phyloP scores from a whole-genome alignment of 2,329 filamentous ascomycete species.

The Sarocladium strictum region DNA sequence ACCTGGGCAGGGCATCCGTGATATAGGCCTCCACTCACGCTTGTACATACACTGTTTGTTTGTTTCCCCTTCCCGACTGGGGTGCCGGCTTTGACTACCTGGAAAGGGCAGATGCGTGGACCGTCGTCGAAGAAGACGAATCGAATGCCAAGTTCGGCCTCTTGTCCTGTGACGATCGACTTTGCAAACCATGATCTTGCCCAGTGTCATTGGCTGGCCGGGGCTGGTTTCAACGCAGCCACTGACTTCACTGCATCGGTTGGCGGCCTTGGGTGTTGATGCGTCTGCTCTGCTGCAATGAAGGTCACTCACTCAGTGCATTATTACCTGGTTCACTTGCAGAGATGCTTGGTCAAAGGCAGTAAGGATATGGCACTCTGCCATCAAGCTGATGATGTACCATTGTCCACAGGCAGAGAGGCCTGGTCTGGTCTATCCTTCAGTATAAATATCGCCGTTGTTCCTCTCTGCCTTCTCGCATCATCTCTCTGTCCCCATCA shows the following conservation, averaged over 20 bases:
- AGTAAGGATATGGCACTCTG: too few relatives aligned
- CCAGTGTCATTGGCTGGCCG: not conserved
- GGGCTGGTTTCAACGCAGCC: conserved; percentile 4
- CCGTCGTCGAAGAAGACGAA: not conserved
- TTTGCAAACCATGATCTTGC: not conserved
- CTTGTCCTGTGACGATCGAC: conserved; percentile 3
- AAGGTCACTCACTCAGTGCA: too few relatives aligned
- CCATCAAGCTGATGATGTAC: too few relatives aligned
- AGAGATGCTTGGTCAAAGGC: not conserved
- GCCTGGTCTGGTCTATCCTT: not conserved
- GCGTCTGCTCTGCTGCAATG: too few relatives aligned
- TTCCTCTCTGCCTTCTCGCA: not conserved
- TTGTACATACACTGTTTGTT: not conserved
- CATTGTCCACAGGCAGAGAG: not conserved
- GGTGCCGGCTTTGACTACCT: not conserved
- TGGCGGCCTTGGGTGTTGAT: conserved; percentile 5
- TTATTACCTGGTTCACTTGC: not conserved
- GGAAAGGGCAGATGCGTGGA: not conserved
- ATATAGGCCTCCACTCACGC: conserved; percentile 1
- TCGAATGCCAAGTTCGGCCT: conserved; percentile 7
- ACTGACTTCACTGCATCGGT: not conserved
- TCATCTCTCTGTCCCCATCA: not conserved
- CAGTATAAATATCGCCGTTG: conserved; percentile 1
- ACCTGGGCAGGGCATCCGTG: not conserved
- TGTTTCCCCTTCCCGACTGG: not conserved